phyloP scores from a whole-genome alignment of 2,329 filamentous ascomycete genomes.

The Geoglossum cookeanum region DNA sequence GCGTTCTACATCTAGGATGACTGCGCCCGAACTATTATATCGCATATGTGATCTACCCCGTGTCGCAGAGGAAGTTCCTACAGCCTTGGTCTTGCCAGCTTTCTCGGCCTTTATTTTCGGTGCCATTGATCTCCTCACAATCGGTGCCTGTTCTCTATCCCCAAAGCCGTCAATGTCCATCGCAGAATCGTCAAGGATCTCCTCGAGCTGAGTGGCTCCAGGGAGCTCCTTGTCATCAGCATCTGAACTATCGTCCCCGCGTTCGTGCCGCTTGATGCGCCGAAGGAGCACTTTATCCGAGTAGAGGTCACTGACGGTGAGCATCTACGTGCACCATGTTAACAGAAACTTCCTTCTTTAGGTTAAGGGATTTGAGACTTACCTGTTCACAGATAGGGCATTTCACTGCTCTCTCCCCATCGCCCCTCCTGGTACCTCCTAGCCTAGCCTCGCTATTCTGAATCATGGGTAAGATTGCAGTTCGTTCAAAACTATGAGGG shows the following conservation, averaged over 20 bases:
- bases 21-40: background rate
- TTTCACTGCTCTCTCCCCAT: slow-evolving; percentile 8
- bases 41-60: background rate
- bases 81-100: background rate
- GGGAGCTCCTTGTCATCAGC: background rate
- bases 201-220: background rate
- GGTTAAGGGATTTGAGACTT: background rate
- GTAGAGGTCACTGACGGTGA: background rate
- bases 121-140: slow-evolving; percentile 1
- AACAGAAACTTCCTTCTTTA: background rate
- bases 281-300: slow-evolving; percentile 3
- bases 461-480: slow-evolving; percentile 27
- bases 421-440: slow-evolving; percentile 10
- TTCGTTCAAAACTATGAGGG: slow-evolving; percentile 29
- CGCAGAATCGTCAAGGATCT: slow-evolving; percentile 1
- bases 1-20: background rate
- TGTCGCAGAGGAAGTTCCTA: background rate
- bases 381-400: slow-evolving; percentile 10
- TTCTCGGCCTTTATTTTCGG: slow-evolving; percentile 2
- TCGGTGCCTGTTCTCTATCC: background rate
- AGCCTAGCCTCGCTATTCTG: slow-evolving; percentile 14
- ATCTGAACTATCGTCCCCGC: background rate
- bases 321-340: background rate
- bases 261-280: background rate
- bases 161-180: slow-evolving; percentile 1